Percentiles rank a stretch among this genome's conserved stretches.
Evolutionary conservation across 495 filamentous ascomycete species (phyloP).

Genomic region (Aspergillus sclerotioniger): DNA sequence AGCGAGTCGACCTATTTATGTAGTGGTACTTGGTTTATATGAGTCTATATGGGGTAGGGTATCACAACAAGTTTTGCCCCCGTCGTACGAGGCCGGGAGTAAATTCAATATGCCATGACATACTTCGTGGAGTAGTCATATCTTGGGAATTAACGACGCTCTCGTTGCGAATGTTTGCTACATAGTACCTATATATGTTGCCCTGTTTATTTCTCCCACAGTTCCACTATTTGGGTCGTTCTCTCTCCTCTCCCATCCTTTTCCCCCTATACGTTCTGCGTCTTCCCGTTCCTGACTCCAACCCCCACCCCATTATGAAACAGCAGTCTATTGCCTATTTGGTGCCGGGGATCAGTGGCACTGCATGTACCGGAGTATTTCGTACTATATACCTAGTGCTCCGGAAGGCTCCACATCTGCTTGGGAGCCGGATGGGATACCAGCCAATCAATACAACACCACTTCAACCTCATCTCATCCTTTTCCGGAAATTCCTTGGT

Average conservation of each 20-base stretch:
- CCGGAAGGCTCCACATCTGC: slow-evolving; percentile 9
- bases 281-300: background rate
- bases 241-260: background rate
- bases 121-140: no score
- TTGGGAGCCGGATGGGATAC: slow-evolving; percentile 25
- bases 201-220: no score
- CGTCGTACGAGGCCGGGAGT: no score
- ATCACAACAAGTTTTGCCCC: no score
- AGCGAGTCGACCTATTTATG: no score
- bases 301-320: background rate
- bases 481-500: slow-evolving; percentile 1
- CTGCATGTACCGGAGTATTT: background rate
- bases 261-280: background rate
- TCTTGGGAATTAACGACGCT: no score
- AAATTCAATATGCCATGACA: no score
- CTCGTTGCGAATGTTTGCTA: no score
- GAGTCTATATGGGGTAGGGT: no score
- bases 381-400: background rate
- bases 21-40: no score
- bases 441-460: slow-evolving; percentile 25
- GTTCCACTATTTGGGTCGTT: no score
- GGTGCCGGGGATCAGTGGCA: background rate
- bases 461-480: slow-evolving; percentile 16
- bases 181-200: no score
- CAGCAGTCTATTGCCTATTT: background rate